A percentile compares a stretch with the other conserved stretches of the same genome.
Evolutionary conservation across 2,329 filamentous ascomycete species (phyloP).

Genomic region (Amauroascus niger): DNA sequence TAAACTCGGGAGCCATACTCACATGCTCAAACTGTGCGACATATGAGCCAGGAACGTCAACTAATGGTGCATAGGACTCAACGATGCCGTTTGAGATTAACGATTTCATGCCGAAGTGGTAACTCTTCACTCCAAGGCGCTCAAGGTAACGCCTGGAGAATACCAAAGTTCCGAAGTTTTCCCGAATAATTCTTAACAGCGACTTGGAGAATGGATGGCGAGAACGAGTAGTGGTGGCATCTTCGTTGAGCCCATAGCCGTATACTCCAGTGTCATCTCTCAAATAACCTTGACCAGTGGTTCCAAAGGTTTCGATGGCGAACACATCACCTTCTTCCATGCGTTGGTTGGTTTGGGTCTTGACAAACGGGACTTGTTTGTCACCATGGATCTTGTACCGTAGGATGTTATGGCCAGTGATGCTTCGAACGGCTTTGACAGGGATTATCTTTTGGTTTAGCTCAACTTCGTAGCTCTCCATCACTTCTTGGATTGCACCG

Average conservation of each 20-base stretch:
- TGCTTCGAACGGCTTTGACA: conserved; percentile 47
- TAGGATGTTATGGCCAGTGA: conserved; percentile 48
- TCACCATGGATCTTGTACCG: conserved; percentile 49
- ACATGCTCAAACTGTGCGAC: conserved; percentile 56
- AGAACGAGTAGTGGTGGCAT: conserved; percentile 31
- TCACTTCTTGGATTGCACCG: conserved; percentile 50
- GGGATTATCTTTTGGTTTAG: conserved; percentile 42
- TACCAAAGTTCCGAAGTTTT: conserved; percentile 53
- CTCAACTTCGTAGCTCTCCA: conserved; percentile 54
- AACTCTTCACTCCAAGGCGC: conserved; percentile 51
- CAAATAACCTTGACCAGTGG: conserved; percentile 43
- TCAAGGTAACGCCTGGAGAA: conserved; percentile 56
- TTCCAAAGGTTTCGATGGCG: conserved; percentile 51
- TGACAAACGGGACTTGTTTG: conserved; percentile 48
- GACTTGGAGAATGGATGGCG: conserved; percentile 47
- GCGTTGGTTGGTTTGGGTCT: conserved; percentile 28
- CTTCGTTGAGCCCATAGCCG: conserved; percentile 41
- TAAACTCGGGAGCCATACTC: conserved; percentile 15
- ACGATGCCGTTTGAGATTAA: conserved; percentile 49
- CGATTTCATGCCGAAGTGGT: conserved; percentile 51
- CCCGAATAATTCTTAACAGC: conserved; percentile 49
- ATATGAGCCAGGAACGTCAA: conserved; percentile 52
- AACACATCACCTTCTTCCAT: conserved; percentile 53
- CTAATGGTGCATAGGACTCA: conserved; percentile 48
- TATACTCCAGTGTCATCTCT: conserved; percentile 46